Evolutionary conservation across 2,329 filamentous ascomycete genomes (phyloP), one percentile per base, ranked within the genome.

Genomic region (Metarhizium rileyi): DNA sequence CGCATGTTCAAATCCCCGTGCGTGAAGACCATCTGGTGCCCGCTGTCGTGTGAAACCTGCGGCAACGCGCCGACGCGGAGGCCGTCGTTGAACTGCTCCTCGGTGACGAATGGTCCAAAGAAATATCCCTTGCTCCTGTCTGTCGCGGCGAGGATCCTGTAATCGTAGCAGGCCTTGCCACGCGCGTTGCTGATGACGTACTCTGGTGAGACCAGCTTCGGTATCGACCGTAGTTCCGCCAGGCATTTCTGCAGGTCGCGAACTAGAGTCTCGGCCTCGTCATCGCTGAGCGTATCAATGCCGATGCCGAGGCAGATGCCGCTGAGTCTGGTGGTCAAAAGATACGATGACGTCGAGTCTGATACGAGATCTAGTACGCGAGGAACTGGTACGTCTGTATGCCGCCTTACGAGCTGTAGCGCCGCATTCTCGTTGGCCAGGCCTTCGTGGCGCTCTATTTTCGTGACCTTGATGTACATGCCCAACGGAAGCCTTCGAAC

Each of bases 11-110:
- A 49, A 27, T 66, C 61, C 3, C 61, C 59, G 22, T 78, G 74
- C 1, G 73, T 74, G 50, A 78, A 72, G 1, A 70, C 63, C 16
- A 57, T 51, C 0, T n/a, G 12, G 23, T 57, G 50, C 3, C 47
- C 48, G 14, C 18, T 43, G 10, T 12, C 6, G 4, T 54, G 52
- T 10, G 35, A 35, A 18, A 49, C 35, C 38, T 20, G 10, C 5
- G 50, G 52, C 3, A 55, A 22, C 1, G 41, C 42, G 0, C 10
- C 10, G 1, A 42, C n/a, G 4, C 20, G 35, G 0, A 52, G 48
- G 22, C 1, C 38, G 9, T 49, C 2, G n/a, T 56, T 55, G 20
- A 57, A 58, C 16, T 57, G 52, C 2, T 49, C 45, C 36, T 53
- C 52, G 4, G 36, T 9, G 2, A 1, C 30, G 9, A 56, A 58